Conservation (phyloP, 352 stramenopile genomes). For the Phytophthora ramorum region DNA sequence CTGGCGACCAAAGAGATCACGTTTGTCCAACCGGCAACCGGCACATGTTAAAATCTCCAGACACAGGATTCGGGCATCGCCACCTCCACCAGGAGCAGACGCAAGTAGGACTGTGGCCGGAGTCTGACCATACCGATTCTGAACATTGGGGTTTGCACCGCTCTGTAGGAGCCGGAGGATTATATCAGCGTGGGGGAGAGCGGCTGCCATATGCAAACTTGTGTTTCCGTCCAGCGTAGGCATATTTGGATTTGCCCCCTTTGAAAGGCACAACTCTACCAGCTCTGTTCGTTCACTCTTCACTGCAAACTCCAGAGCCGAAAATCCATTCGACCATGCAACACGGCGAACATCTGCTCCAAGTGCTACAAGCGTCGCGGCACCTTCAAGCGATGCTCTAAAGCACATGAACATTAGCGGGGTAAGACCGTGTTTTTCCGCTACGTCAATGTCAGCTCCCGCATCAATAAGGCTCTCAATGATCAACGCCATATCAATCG, state of each 20-base stretch:
- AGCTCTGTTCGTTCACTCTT: conserved; percentile 47
- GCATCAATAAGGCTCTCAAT: conserved; percentile 66
- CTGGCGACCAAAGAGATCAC: conserved; percentile 73
- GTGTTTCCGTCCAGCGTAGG: conserved; percentile 71
- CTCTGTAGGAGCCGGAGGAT: conserved; percentile 61
- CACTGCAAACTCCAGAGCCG: conserved; percentile 70
- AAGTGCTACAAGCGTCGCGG: conserved; percentile 70
- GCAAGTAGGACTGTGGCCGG: conserved; percentile 61
- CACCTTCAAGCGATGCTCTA: conserved; percentile 67
- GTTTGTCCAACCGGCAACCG: conserved; percentile 54
- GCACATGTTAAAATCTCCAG: conserved; percentile 61
- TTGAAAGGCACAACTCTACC: conserved; percentile 75
- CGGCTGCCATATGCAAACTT: conserved; percentile 73
- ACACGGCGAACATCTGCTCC: conserved; percentile 67
- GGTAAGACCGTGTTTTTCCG: conserved; percentile 74
- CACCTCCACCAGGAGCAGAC: conserved; percentile 19
- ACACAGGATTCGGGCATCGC: conserved; percentile 46
- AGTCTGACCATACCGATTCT: conserved; percentile 80
- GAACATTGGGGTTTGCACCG: conserved; percentile 62
- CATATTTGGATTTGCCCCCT: conserved; percentile 68
- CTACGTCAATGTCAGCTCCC: conserved; percentile 65
- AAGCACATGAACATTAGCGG: conserved; percentile 82
- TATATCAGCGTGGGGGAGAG: conserved; percentile 49
- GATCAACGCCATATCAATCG: conserved; percentile 64
- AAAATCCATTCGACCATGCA: conserved; percentile 83